phyloP scores from a whole-genome alignment of 768 basidiomycete species.

The Pulveroboletus sp. region DNA sequence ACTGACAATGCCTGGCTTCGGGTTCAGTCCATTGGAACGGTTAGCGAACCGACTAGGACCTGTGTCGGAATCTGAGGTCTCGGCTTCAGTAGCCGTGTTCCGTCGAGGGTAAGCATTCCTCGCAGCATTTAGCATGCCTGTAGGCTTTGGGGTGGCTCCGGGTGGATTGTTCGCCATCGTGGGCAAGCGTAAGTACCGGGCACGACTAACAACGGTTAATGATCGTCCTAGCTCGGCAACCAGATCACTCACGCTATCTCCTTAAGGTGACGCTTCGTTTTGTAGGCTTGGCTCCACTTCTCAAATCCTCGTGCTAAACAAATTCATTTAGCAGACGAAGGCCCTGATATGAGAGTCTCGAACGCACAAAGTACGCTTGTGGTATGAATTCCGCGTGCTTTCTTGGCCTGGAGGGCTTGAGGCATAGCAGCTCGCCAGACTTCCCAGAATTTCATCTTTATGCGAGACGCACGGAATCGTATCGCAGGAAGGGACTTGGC shows the following conservation, averaged over 20 bases:
- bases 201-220: slow-evolving; percentile 51
- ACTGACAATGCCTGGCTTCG: slow-evolving; percentile 35
- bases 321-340: slow-evolving; percentile 7
- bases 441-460: slow-evolving; percentile 59
- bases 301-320: slow-evolving; percentile 48
- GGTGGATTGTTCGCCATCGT: slow-evolving; percentile 42
- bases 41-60: slow-evolving; percentile 24
- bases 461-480: slow-evolving; percentile 60
- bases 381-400: slow-evolving; percentile 60
- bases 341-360: not conserved
- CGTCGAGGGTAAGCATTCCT: slow-evolving; percentile 33
- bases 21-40: slow-evolving; percentile 25
- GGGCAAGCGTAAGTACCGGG: slow-evolving; percentile 75
- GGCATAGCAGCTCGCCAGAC: slow-evolving; percentile 71
- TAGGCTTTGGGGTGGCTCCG: slow-evolving; percentile 26
- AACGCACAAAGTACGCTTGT: slow-evolving; percentile 54
- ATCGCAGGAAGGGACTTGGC: slow-evolving; percentile 73
- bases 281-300: slow-evolving; percentile 66
- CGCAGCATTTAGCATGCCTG: slow-evolving; percentile 23
- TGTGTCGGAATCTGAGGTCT: slow-evolving; percentile 31
- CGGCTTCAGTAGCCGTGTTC: slow-evolving; percentile 22
- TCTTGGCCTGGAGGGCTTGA: slow-evolving; percentile 57
- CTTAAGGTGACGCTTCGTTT: slow-evolving; percentile 68
- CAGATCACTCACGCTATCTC: slow-evolving; percentile 70
- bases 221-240: slow-evolving; percentile 19